These are phyloP conservation scores for Podospora pseudopauciseta DNA, from an alignment of 495 filamentous ascomycete genomes.

Conservation along the genomic window DNA sequence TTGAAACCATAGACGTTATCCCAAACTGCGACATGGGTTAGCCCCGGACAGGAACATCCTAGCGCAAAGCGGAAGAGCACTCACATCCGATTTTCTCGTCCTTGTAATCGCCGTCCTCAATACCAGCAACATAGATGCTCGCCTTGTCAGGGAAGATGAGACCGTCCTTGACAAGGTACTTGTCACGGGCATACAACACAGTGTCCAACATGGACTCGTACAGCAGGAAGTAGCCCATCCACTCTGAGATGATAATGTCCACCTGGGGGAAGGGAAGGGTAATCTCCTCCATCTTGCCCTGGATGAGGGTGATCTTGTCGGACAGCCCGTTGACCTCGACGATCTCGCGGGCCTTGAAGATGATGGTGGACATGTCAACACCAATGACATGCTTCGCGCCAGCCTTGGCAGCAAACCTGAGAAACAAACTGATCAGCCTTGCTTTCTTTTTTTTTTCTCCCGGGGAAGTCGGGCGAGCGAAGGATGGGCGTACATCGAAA, in stretches of 20 bases:
- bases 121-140: conserved; percentile 79
- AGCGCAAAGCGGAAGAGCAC: conserved; percentile 17
- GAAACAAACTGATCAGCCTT: not conserved
- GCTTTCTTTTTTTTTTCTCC: not conserved
- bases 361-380: conserved; percentile 92
- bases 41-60: not conserved
- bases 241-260: conserved; percentile 94
- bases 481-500: conserved; percentile 63
- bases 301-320: conserved; percentile 73
- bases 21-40: conserved; percentile 57
- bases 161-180: conserved; percentile 69
- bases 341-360: conserved; percentile 81
- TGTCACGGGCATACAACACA: conserved; percentile 82
- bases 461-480: not conserved
- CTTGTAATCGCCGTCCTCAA: conserved; percentile 81
- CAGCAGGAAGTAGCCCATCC: conserved; percentile 94
- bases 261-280: conserved; percentile 74
- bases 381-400: conserved; percentile 88
- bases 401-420: conserved; percentile 79
- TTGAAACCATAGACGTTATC: conserved; percentile 78
- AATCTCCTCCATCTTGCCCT: conserved; percentile 92
- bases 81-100: conserved; percentile 66
- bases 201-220: conserved; percentile 97
- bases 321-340: conserved; percentile 75
- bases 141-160: conserved; percentile 90